Base-by-base conservation (phyloP, 1,139 yeast species). In the Yamadazyma mexicana region DNA sequence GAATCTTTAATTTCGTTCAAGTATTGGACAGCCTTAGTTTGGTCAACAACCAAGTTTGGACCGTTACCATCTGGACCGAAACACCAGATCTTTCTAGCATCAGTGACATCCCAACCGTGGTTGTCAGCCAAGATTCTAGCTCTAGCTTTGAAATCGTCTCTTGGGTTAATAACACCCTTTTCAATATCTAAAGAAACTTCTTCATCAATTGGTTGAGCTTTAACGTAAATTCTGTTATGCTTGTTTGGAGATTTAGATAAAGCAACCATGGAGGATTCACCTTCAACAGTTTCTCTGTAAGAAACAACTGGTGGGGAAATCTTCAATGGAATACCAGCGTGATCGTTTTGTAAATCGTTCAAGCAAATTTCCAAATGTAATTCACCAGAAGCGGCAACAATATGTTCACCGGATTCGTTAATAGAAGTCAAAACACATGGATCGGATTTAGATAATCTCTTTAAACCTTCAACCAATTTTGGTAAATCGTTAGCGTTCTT, bases 1-100 rank as follows among this genome's bases (percentile, higher is more conserved):
- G 96, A 91, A 76, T 92, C 98, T 87, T 92, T 92, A 82, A 92
- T 92, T 83, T 92, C 98, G 75, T 82, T 75, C 79, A 92, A 85
- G 91, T 91, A 92, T 81, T 92, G 98, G 52, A 92, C 98, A 65
- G 98, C 98, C 92, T 92, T 92, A 68, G 98, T 91, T 80, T 91
- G 97, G 80, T 92, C 98, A 75, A 92, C 95, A 70, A 92, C 97
- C 71, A 92, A 76, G 81, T 92, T 92, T 66, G 98, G 92, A 79
- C 98, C 98, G 73, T 80, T 81, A 78, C 97, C 97, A 68, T 92
- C 98, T 72, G 98, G 98, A 81, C 98, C 98, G 89, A 92, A 92
- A 87, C 97, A 89, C 98, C 98, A 92, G 69, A 92, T 92, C 94
- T 92, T 92, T 86, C 98, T 89, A 77, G 98, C 98, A 68, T 92